Percentiles rank a stretch among this genome's conserved stretches.
Evolutionary conservation across 495 filamentous ascomycete genomes (phyloP).

Genomic region (Podospora pseudocomata): DNA sequence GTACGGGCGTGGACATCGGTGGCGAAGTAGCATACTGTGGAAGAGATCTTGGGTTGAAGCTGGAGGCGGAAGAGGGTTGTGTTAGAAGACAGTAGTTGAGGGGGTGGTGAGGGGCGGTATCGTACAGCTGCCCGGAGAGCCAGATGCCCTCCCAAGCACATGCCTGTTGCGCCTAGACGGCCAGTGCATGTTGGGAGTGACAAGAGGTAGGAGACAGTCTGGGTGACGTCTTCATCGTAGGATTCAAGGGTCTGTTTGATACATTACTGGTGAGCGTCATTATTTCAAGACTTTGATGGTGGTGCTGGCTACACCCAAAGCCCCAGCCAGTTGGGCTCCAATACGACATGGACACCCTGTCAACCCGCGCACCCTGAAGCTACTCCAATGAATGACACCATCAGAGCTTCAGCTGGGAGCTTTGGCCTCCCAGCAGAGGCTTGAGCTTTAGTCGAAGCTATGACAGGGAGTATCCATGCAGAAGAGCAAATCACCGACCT

Average conservation of each 20-base stretch:
- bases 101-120: background rate
- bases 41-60: slow-evolving; percentile 70
- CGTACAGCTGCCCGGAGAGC: slow-evolving; percentile 70
- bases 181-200: slow-evolving; percentile 78
- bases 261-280: background rate
- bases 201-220: slow-evolving; percentile 71
- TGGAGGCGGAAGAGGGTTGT: slow-evolving; percentile 12
- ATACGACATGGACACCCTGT: background rate
- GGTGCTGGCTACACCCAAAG: background rate
- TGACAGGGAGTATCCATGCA: background rate
- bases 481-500: slow-evolving; percentile 42
- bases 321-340: background rate
- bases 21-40: slow-evolving; percentile 84
- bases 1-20: slow-evolving; percentile 83
- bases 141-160: slow-evolving; percentile 93
- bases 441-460: background rate
- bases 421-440: background rate
- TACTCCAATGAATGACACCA: background rate
- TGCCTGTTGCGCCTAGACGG: slow-evolving; percentile 80
- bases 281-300: background rate
- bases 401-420: background rate
- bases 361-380: background rate
- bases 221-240: slow-evolving; percentile 81
- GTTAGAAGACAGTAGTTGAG: too few relatives aligned
- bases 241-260: slow-evolving; percentile 66